These are phyloP conservation scores for Physcomitrellopsis africana DNA, from an alignment of 225 moss, liverwort and hornwort genomes.

Conservation along the genomic window DNA sequence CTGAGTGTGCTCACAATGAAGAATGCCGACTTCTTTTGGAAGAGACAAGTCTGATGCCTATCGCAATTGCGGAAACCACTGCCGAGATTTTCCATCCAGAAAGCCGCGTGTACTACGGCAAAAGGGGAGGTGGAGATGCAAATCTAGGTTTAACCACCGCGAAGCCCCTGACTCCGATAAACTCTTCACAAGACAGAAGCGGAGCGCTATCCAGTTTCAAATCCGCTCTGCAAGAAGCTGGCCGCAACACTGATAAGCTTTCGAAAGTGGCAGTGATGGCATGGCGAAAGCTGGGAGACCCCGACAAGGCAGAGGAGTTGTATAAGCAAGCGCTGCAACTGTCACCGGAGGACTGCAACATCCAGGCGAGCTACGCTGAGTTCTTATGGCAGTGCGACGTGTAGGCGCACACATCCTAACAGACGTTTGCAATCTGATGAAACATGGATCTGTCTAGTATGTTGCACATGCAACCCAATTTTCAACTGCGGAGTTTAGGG, in stretches of 20 bases:
- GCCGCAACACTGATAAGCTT: constrained; percentile 20
- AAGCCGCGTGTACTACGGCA: constrained; percentile 18
- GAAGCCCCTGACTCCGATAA: neutral
- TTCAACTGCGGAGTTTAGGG: no score
- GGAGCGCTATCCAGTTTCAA: constrained; percentile 8
- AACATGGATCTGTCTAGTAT: no score
- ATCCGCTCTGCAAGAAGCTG: constrained; percentile 17
- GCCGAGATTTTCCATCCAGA: neutral
- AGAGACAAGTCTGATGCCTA: neutral
- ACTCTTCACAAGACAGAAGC: neutral
- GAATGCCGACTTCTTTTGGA: neutral
- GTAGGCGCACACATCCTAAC: no score
- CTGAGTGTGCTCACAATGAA: neutral
- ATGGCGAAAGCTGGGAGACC: constrained; percentile 27
- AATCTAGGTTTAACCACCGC: neutral
- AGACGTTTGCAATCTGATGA: no score
- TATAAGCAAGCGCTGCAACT: constrained; percentile 19
- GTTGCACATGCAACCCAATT: no score
- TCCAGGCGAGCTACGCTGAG: constrained; percentile 35
- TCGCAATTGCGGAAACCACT: neutral
- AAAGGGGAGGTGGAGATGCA: constrained; percentile 30
- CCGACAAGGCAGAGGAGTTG: constrained; percentile 29
- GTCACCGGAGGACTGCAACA: constrained; percentile 13
- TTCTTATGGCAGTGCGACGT: constrained; percentile 45
- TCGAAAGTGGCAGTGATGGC: constrained; percentile 24